Conservation (phyloP, 116 monocot genomes). For the Trichopus zeylanicus region DNA sequence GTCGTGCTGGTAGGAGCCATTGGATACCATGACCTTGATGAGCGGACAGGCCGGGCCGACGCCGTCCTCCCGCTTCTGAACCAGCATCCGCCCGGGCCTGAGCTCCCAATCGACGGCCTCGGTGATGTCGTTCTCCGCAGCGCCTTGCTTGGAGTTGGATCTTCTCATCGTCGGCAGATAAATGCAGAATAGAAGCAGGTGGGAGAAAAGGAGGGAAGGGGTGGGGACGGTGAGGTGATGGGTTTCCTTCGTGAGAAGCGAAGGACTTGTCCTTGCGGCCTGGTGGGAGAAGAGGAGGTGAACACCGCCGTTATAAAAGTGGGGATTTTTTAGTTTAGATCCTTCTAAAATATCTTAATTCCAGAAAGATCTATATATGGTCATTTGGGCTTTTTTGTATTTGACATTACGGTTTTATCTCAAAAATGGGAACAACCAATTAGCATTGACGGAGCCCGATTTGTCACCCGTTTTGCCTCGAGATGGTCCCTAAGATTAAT, state of each 20-base stretch:
- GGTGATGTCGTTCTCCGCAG: neutral
- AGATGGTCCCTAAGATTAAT: no score
- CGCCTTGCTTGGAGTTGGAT: conserved; percentile 14
- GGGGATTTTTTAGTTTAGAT: no score
- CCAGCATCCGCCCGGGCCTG: conserved; percentile 56
- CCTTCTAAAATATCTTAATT: no score
- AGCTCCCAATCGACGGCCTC: conserved; percentile 23
- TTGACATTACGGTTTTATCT: no score
- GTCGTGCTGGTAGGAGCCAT: conserved; percentile 33
- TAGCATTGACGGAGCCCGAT: no score
- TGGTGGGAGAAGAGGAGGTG: no score
- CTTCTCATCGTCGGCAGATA: conserved; percentile 13
- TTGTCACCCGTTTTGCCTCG: no score
- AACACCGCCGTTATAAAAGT: no score
- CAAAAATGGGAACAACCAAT: no score
- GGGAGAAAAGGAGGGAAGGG: neutral
- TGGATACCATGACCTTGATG: conserved; percentile 47
- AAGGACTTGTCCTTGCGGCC: no score
- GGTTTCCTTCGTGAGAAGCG: conserved; percentile 9
- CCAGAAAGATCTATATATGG: no score
- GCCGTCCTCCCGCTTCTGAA: conserved; percentile 40
- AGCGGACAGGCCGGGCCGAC: conserved; percentile 9
- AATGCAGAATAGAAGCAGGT: neutral
- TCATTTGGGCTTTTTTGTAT: no score
- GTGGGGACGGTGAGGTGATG: neutral